A percentile compares a stretch with the other conserved stretches of the same genome.
phyloP scores from a whole-genome alignment of 495 filamentous ascomycete species.

The Neurospora cerealis region DNA sequence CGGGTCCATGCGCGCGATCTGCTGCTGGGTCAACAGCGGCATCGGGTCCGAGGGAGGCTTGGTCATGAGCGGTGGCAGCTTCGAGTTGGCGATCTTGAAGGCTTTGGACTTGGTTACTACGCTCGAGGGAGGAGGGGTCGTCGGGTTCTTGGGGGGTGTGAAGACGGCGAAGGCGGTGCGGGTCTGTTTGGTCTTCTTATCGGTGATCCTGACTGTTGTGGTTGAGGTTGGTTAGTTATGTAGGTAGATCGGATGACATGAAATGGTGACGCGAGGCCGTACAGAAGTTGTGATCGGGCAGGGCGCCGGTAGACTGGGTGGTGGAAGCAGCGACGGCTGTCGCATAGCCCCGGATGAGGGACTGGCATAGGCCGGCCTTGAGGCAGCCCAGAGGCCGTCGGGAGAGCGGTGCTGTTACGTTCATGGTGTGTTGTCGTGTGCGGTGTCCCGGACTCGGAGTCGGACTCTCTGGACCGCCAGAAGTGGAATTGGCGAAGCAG shows the following conservation, averaged over 20 bases:
- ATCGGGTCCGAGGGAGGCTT: constrained; percentile 50
- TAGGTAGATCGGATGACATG: background rate
- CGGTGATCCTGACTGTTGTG: constrained; percentile 12
- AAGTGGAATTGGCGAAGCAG: background rate
- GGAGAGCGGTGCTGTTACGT: constrained; percentile 36
- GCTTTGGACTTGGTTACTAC: constrained; percentile 3
- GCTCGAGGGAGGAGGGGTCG: background rate
- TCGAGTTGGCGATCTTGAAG: constrained; percentile 10
- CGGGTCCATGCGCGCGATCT: constrained; percentile 69
- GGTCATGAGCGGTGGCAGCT: constrained; percentile 12
- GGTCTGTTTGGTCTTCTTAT: constrained; percentile 16
- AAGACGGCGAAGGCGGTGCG: constrained; percentile 37
- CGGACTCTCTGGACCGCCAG: background rate
- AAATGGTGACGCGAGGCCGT: constrained; percentile 1
- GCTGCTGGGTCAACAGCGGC: constrained; percentile 46
- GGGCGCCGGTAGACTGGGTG: constrained; percentile 10
- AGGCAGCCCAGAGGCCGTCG: constrained; percentile 60
- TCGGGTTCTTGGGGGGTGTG: constrained; percentile 27
- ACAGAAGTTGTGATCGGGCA: constrained; percentile 25
- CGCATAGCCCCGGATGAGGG: constrained; percentile 2
- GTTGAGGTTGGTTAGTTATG: background rate
- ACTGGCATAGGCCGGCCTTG: constrained; percentile 44
- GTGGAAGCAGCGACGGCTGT: constrained; percentile 19
- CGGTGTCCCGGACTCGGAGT: constrained; percentile 5
- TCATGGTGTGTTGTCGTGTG: constrained; percentile 39